These are phyloP conservation scores for Acacia crassicarpa DNA, from an alignment of 306 rosid genomes.

Conservation along the genomic window DNA sequence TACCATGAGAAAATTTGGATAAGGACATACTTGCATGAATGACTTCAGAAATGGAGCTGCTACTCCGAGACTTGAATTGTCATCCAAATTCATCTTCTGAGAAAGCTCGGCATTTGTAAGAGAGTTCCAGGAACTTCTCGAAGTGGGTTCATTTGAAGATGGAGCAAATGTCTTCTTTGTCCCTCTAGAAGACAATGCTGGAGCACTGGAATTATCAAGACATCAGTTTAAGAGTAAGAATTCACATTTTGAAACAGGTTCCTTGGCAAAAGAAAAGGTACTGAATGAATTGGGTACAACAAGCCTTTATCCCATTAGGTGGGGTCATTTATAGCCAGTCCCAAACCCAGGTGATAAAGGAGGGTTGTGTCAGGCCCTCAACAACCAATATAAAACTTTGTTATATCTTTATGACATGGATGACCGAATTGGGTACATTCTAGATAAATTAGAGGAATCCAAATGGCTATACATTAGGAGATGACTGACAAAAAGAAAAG, in stretches of 20 bases:
- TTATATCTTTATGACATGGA: background rate
- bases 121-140: conserved; percentile 84
- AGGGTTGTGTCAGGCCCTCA: background rate
- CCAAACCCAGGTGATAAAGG: background rate
- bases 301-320: background rate
- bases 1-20: conserved; percentile 14
- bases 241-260: conserved; percentile 17
- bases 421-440: background rate
- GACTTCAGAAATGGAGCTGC: conserved; percentile 95
- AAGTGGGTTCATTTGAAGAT: conserved; percentile 65
- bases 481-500: conserved; percentile 19
- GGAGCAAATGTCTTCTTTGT: conserved; percentile 64
- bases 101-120: conserved; percentile 77
- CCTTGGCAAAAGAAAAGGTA: background rate
- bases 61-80: conserved; percentile 79
- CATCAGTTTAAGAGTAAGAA: conserved; percentile 22
- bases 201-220: conserved; percentile 68
- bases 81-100: conserved; percentile 73
- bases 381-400: conserved; percentile 1
- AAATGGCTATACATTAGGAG: background rate
- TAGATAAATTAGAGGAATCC: background rate
- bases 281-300: background rate
- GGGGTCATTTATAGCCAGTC: no score
- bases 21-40: conserved; percentile 76
- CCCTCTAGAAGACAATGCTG: conserved; percentile 91